These are phyloP conservation scores for Moricandia moricandioides DNA, from an alignment of 345 rosid species.

Conservation along the genomic window DNA sequence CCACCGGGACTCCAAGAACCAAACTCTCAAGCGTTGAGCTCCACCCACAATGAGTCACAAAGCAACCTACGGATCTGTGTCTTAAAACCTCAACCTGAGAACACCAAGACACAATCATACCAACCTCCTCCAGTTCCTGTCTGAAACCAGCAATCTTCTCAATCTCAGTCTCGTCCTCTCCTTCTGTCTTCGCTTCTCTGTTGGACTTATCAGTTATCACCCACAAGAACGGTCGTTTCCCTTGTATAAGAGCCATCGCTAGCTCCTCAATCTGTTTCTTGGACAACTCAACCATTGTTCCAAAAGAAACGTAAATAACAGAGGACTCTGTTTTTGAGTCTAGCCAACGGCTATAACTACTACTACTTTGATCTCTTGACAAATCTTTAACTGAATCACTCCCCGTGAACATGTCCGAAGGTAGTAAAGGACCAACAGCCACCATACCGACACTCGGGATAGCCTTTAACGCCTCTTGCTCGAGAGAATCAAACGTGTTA, in stretches of 20 bases:
- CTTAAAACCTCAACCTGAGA: constrained; percentile 56
- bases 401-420: constrained; percentile 15
- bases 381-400: not conserved
- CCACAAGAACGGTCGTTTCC: constrained; percentile 49
- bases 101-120: constrained; percentile 68
- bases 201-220: constrained; percentile 40
- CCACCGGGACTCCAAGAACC: constrained; percentile 54
- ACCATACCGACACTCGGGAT: constrained; percentile 13
- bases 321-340: constrained; percentile 48
- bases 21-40: constrained; percentile 64
- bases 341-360: constrained; percentile 43
- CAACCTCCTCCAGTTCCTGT: constrained; percentile 47
- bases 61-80: constrained; percentile 56
- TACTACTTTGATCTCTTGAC: not conserved
- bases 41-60: constrained; percentile 78
- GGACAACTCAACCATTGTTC: constrained; percentile 46
- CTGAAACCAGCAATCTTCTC: constrained; percentile 20
- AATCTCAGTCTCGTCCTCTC: constrained; percentile 26
- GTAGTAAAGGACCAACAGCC: constrained; percentile 41
- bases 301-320: constrained; percentile 64
- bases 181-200: constrained; percentile 8
- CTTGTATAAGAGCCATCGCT: constrained; percentile 36
- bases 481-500: constrained; percentile 52
- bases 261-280: constrained; percentile 49
- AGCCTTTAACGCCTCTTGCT: constrained; percentile 37